Conservation (phyloP, 352 stramenopile species). For the Globisporangium viniferum region DNA sequence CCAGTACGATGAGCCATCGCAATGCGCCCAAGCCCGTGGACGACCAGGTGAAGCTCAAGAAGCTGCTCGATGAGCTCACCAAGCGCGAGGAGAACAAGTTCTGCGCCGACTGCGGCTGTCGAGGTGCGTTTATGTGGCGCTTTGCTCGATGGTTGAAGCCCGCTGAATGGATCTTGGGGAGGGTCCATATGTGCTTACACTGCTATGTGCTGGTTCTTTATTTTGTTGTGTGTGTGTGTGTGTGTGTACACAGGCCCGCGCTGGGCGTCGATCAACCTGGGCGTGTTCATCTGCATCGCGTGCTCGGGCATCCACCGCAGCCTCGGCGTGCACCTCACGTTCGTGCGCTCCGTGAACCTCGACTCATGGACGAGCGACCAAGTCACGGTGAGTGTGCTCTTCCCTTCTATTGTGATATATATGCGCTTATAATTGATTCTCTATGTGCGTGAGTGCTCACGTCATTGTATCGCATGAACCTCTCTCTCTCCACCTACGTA, state of each 20-base stretch:
- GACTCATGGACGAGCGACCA: slow-evolving; percentile 93
- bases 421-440: not conserved
- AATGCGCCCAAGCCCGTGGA: slow-evolving; percentile 38
- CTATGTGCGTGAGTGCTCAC: not conserved
- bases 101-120: slow-evolving; percentile 86
- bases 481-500: not conserved
- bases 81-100: slow-evolving; percentile 92
- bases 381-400: slow-evolving; percentile 46
- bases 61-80: slow-evolving; percentile 83
- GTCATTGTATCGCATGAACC: not conserved
- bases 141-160: slow-evolving; percentile 12
- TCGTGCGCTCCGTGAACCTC: slow-evolving; percentile 91
- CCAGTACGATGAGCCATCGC: slow-evolving; percentile 45
- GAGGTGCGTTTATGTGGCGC: slow-evolving; percentile 31
- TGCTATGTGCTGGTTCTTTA: slow-evolving; percentile 6
- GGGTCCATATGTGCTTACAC: not conserved
- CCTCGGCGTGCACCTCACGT: slow-evolving; percentile 91
- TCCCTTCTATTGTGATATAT: not conserved
- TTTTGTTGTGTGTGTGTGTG: slow-evolving; percentile 13
- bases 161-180: not conserved
- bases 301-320: slow-evolving; percentile 93
- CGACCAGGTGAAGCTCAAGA: slow-evolving; percentile 87
- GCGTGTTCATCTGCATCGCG: slow-evolving; percentile 94
- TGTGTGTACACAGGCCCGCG: slow-evolving; percentile 46
- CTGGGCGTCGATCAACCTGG: slow-evolving; percentile 93